Conservation (phyloP, 768 basidiomycete species). For the Terana coerulea region DNA sequence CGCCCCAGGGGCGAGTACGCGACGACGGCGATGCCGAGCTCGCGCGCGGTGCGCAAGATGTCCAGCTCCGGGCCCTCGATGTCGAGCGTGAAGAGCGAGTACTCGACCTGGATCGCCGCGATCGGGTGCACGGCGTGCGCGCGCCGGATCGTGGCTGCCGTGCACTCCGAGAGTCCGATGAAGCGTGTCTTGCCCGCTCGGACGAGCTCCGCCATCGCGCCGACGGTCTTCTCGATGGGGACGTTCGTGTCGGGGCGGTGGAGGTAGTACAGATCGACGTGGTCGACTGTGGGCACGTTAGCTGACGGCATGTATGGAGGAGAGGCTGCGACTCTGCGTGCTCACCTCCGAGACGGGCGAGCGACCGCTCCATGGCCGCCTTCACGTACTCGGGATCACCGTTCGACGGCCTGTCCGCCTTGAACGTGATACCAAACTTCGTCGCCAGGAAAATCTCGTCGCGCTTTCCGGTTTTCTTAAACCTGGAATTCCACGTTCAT, state of each 20-base stretch:
- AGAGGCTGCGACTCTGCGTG: not conserved
- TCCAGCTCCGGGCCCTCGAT: constrained; percentile 23
- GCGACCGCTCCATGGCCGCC: constrained; percentile 1
- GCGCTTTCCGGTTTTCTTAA: constrained; percentile 50
- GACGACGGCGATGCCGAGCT: constrained; percentile 33
- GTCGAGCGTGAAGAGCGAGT: constrained; percentile 28
- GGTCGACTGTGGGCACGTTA: constrained; percentile 8
- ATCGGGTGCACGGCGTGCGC: constrained; percentile 32
- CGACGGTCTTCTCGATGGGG: constrained; percentile 22
- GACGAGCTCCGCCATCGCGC: constrained; percentile 25
- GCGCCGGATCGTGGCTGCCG: constrained; percentile 28
- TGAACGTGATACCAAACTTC: constrained; percentile 31
- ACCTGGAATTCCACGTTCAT: constrained; percentile 33
- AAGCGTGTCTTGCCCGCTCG: constrained; percentile 33
- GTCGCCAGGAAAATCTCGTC: constrained; percentile 43
- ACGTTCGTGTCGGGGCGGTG: constrained; percentile 18
- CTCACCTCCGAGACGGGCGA: constrained; percentile 10
- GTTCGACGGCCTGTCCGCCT: constrained; percentile 11
- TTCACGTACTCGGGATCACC: constrained; percentile 26
- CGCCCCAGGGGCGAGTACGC: constrained; percentile 33
- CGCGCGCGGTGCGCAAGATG: constrained; percentile 25
- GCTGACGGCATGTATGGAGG: no score
- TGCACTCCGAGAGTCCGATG: constrained; percentile 36
- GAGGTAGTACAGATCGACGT: constrained; percentile 16
- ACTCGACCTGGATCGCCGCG: constrained; percentile 30